Conservation (phyloP, 768 basidiomycete species). For the Termitomyces sp. region DNA sequence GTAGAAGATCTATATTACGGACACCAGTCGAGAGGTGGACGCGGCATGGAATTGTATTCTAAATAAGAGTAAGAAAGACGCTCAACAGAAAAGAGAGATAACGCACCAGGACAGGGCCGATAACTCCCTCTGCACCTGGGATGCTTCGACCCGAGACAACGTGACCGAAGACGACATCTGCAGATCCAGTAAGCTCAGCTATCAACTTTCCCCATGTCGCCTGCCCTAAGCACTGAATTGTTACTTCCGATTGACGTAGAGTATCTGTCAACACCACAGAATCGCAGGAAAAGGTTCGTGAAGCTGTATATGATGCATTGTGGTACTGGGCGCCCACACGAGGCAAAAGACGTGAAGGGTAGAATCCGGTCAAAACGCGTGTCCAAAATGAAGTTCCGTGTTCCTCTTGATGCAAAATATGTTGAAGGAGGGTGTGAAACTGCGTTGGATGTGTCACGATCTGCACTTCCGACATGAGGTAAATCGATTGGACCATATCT, state of each 20-base stretch:
- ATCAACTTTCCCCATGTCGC: conserved; percentile 23
- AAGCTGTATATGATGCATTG: conserved; percentile 5
- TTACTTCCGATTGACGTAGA: conserved; percentile 20
- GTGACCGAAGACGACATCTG: conserved; percentile 41
- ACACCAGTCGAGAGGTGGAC: conserved; percentile 21
- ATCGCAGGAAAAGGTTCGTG: conserved; percentile 12
- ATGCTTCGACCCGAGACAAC: conserved; percentile 39
- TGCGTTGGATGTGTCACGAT: conserved; percentile 21
- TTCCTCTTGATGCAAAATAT: conserved; percentile 31
- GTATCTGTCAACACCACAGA: conserved; percentile 9
- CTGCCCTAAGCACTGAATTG: conserved; percentile 31
- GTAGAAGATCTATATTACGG: conserved; percentile 29
- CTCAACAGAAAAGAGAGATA: neutral
- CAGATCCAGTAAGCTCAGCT: conserved; percentile 23
- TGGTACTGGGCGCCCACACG: neutral
- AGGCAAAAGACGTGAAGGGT: conserved; percentile 15
- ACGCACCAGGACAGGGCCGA: conserved; percentile 42
- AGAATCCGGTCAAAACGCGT: conserved; percentile 19
- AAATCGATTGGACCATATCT: conserved; percentile 24
- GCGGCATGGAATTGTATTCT: conserved; percentile 45
- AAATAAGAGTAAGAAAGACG: neutral
- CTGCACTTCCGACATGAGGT: conserved; percentile 15
- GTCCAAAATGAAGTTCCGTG: conserved; percentile 34
- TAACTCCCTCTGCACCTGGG: conserved; percentile 34
- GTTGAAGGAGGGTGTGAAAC: conserved; percentile 32